Percentiles rank a stretch among this genome's conserved stretches.
Evolutionary conservation across 441 rosid genomes (phyloP).

Genomic region (Aleurites moluccanus): DNA sequence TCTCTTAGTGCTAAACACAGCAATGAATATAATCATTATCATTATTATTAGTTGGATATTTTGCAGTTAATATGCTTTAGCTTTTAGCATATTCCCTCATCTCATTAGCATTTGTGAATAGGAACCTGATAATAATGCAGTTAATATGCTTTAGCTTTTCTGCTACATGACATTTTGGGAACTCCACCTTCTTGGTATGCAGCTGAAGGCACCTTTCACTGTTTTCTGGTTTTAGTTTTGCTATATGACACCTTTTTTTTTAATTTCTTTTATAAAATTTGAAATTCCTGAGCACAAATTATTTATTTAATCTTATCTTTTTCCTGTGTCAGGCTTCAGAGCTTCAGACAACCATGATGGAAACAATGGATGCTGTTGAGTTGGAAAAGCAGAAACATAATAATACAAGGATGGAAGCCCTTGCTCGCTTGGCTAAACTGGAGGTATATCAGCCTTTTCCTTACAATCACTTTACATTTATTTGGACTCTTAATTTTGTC

Average conservation of each 20-base stretch:
- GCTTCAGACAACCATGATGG: slow-evolving; percentile 88
- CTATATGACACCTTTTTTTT: not conserved
- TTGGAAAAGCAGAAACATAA: slow-evolving; percentile 93
- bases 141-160: too few relatives aligned
- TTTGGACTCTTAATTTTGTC: not conserved
- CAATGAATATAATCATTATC: too few relatives aligned
- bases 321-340: slow-evolving; percentile 68
- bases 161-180: too few relatives aligned
- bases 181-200: not conserved
- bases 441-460: slow-evolving; percentile 57
- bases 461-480: slow-evolving; percentile 21
- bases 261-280: not conserved
- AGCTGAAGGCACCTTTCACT: too few relatives aligned
- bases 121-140: not conserved
- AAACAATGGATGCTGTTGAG: slow-evolving; percentile 90
- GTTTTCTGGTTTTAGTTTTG: not conserved
- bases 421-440: slow-evolving; percentile 67
- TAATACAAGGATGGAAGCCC: slow-evolving; percentile 91
- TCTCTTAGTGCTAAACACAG: too few relatives aligned
- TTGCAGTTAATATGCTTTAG: too few relatives aligned
- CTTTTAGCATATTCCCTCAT: too few relatives aligned
- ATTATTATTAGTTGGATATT: too few relatives aligned
- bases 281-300: not conserved
- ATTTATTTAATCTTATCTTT: not conserved
- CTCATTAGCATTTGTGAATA: not conserved